Evolutionary conservation across 805 yeast species (phyloP).

Genomic region (Metschnikowia colocasiae): DNA sequence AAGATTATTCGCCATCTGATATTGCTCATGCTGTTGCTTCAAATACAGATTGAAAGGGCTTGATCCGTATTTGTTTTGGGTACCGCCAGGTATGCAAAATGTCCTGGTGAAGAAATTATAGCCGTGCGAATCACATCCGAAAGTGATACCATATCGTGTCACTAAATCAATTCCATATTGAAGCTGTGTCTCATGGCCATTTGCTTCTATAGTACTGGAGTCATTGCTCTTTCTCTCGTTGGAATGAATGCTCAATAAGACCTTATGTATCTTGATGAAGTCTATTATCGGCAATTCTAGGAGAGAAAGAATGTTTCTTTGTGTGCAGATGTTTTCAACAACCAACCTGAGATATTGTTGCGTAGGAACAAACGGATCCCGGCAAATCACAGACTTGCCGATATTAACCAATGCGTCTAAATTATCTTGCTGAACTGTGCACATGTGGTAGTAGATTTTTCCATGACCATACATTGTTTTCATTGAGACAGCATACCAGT

Average conservation of each 20-base stretch:
- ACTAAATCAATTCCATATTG: slow-evolving; percentile 58
- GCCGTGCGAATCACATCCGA: slow-evolving; percentile 65
- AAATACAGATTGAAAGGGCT: slow-evolving; percentile 23
- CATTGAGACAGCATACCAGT: slow-evolving; percentile 77
- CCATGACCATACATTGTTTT: slow-evolving; percentile 78
- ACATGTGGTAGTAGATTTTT: slow-evolving; percentile 80
- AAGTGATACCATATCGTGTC: slow-evolving; percentile 59
- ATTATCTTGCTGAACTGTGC: slow-evolving; percentile 77
- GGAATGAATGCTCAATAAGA: slow-evolving; percentile 51
- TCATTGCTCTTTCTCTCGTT: slow-evolving; percentile 7
- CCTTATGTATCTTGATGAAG: slow-evolving; percentile 65
- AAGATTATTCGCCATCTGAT: slow-evolving; percentile 27
- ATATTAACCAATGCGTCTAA: slow-evolving; percentile 75
- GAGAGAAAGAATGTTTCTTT: slow-evolving; percentile 55
- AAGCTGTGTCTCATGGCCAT: slow-evolving; percentile 43
- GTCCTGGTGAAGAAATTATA: slow-evolving; percentile 55
- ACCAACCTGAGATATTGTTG: slow-evolving; percentile 73
- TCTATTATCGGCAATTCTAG: slow-evolving; percentile 58
- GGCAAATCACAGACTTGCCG: slow-evolving; percentile 74
- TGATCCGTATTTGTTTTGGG: slow-evolving; percentile 28
- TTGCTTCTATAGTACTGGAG: slow-evolving; percentile 7
- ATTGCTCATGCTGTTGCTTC: slow-evolving; percentile 24
- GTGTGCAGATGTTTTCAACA: slow-evolving; percentile 73
- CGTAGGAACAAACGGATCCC: slow-evolving; percentile 82
- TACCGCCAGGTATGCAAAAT: slow-evolving; percentile 30